Conservation (phyloP, 306 rosid genomes). For the Vachellia collinsii region DNA sequence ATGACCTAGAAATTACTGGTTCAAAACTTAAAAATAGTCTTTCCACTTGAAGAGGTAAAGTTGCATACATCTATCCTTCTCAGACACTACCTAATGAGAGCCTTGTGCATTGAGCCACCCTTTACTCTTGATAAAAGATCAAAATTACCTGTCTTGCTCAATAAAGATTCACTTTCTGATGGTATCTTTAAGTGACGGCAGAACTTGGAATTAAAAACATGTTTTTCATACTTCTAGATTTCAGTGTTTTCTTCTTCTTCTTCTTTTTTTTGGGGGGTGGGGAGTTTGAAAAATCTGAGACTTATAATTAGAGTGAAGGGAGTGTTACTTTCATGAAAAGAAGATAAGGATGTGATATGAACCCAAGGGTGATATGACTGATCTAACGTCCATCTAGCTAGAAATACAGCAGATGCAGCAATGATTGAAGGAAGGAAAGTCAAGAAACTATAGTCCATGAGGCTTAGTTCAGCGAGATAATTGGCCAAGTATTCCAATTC, state of each 20-base stretch:
- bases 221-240: neutral
- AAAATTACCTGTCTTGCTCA: neutral
- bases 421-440: conserved; percentile 74
- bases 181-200: neutral
- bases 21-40: no score
- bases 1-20: no score
- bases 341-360: conserved; percentile 41
- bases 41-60: no score
- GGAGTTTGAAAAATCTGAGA: no score
- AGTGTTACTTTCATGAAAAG: conserved; percentile 12
- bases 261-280: no score
- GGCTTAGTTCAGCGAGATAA: conserved; percentile 78
- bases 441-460: conserved; percentile 75
- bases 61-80: no score
- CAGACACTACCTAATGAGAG: no score
- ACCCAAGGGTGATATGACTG: conserved; percentile 94
- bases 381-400: conserved; percentile 88
- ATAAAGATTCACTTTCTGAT: neutral
- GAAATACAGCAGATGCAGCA: conserved; percentile 95
- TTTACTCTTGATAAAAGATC: neutral
- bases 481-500: conserved; percentile 90
- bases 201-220: neutral
- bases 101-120: no score
- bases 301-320: neutral
- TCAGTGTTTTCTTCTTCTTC: neutral